Conservation (phyloP, 352 stramenopile species). For the Globisporangium takayamanum region DNA sequence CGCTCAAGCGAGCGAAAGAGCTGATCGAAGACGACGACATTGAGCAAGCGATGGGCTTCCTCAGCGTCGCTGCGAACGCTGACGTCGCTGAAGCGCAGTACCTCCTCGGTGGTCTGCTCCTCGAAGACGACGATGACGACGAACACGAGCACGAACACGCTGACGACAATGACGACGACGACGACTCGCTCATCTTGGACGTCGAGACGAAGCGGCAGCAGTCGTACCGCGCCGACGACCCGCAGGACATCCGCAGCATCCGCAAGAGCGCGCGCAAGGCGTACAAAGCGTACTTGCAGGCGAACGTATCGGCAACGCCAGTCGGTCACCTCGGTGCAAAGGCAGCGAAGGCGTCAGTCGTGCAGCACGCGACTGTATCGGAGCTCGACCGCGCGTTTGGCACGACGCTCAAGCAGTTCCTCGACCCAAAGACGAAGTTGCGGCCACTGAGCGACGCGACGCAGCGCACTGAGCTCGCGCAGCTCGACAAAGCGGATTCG, state of each 20-base stretch:
- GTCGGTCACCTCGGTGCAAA: constrained; percentile 20
- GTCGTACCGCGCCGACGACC: constrained; percentile 34
- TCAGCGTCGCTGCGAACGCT: constrained; percentile 54
- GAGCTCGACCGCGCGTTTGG: constrained; percentile 69
- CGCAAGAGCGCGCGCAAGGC: constrained; percentile 64
- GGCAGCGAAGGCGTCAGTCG: constrained; percentile 29
- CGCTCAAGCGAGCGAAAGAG: constrained; percentile 52
- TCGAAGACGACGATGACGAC: constrained; percentile 38
- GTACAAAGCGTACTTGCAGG: constrained; percentile 70
- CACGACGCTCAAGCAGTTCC: constrained; percentile 56
- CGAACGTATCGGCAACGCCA: constrained; percentile 22
- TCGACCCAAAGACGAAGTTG: constrained; percentile 54
- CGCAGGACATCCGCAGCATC: constrained; percentile 65
- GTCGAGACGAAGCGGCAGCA: constrained; percentile 63
- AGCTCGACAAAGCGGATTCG: constrained; percentile 32
- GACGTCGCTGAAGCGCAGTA: constrained; percentile 73
- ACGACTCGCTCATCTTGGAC: constrained; percentile 50
- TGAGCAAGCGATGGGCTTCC: constrained; percentile 44
- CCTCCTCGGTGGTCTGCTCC: constrained; percentile 53
- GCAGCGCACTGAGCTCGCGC: constrained; percentile 17
- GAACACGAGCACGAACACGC: constrained; percentile 12
- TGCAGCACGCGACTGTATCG: constrained; percentile 49
- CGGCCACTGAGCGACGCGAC: constrained; percentile 29
- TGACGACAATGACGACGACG: constrained; percentile 12
- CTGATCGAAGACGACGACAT: constrained; percentile 53